Evolutionary conservation across 2,329 filamentous ascomycete genomes (phyloP).

Genomic region (Parastagonospora nodorum): DNA sequence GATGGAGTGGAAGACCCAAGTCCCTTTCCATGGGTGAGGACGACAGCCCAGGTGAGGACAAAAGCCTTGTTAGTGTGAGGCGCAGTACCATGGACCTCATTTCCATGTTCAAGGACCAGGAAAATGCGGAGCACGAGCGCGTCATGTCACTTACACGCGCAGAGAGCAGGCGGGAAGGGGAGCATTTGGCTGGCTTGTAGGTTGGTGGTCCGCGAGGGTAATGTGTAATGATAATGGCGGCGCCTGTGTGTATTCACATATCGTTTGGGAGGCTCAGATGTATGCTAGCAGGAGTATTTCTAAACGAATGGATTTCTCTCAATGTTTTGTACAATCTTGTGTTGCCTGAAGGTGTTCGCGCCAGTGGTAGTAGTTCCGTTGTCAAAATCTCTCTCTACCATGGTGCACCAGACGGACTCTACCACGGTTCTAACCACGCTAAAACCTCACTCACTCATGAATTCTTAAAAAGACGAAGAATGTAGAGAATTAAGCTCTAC

Average conservation of each 20-base stretch:
- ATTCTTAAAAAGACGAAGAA: too few species aligned
- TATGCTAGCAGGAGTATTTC: too few species aligned
- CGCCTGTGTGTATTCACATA: not conserved
- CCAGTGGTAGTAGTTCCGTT: too few species aligned
- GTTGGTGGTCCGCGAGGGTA: not conserved
- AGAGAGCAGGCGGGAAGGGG: slow-evolving; percentile 10
- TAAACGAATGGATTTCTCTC: too few species aligned
- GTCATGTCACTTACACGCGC: slow-evolving; percentile 28
- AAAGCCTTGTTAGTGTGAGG: slow-evolving; percentile 42
- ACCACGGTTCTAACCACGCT: too few species aligned
- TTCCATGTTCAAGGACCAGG: slow-evolving; percentile 42
- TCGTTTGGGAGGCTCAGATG: too few species aligned
- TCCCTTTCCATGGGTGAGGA: slow-evolving; percentile 18
- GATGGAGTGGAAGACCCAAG: slow-evolving; percentile 19
- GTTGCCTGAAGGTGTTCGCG: too few species aligned
- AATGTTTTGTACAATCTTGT: too few species aligned
- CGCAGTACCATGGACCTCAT: slow-evolving; percentile 50
- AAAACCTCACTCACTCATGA: too few species aligned
- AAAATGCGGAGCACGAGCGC: slow-evolving; percentile 40
- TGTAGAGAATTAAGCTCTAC: too few species aligned
- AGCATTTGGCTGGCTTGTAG: slow-evolving; percentile 2
- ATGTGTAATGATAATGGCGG: not conserved
- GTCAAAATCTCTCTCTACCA: too few species aligned
- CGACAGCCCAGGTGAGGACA: slow-evolving; percentile 20
- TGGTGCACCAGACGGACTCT: too few species aligned